Base-by-base conservation (phyloP, 2,329 filamentous ascomycete species). In the Talaromyces atroroseus region DNA sequence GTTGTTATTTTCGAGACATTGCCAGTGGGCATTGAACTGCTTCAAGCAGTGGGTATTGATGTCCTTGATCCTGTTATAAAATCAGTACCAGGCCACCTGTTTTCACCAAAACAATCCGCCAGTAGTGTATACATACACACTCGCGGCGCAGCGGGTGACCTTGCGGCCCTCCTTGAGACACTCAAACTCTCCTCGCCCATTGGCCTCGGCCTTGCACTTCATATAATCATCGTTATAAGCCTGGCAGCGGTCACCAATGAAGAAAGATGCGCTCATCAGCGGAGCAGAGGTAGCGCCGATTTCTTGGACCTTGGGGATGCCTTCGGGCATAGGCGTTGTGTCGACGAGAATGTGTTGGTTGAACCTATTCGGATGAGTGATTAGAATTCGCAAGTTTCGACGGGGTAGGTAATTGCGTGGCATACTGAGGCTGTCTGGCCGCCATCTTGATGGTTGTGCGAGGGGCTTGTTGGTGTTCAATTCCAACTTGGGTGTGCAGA, bases 201-300 rank as follows among this genome's bases (percentile, higher is more conserved):
- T 87, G 68, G 90, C 86, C 78, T 96, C 91, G 65, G 84, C 89
- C 87, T 99, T 99, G 88, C 94, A 99, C 80, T 95, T 89, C 92
- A 99, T 99, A 79, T 88, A 99, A 78, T 99, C 94, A 80, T 99
- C 94, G 77, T 97, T 97, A 82, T 92, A 99, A 57, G 89, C 81
- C 73, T 84, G 88, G 86, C 94, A 99, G 71, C 92, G 87, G 64
- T 91, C 92, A 62, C 94, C 94, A 72, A 99, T 99, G 76, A 97
- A 99, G 82, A 89, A 99, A 52, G 90, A 86, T 32, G 94, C 94
- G 63, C 90, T 95, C 59, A 95, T 80, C 46, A 99, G 83, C 55
- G 94, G 94, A 40, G 92, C 94, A 57, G 92, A 97, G 69, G 87
- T 95, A 70, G 90, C 84, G 69, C 94, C 94, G 64, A 99, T 84